Evolutionary conservation across 2,329 filamentous ascomycete genomes (phyloP).

Genomic region (Sclerotinia trifoliorum): DNA sequence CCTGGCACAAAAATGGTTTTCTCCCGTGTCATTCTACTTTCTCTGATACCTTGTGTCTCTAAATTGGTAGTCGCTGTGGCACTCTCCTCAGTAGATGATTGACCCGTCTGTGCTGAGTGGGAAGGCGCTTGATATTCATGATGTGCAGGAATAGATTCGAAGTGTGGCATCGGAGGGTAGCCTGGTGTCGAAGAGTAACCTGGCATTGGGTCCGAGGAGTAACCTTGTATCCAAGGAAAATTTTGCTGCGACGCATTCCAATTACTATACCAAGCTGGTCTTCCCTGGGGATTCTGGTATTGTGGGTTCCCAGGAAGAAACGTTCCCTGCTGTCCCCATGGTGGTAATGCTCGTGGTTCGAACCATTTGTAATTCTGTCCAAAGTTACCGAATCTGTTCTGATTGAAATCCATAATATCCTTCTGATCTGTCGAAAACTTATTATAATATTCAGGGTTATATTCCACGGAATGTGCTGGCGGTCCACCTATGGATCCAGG

Average conservation of each 20-base stretch:
- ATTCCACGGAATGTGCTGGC: background rate
- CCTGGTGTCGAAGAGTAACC: background rate
- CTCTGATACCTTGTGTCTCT: slow-evolving; percentile 14
- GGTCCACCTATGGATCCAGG: background rate
- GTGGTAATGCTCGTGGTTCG: background rate
- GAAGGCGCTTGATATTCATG: background rate
- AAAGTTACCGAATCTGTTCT: background rate
- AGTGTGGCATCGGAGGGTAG: background rate
- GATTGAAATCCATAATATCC: background rate
- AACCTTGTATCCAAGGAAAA: background rate
- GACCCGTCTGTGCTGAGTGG: background rate
- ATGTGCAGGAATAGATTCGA: background rate
- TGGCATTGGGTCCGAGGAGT: background rate
- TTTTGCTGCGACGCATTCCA: slow-evolving; percentile 8
- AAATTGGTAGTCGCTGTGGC: too few relatives aligned
- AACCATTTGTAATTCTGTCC: background rate
- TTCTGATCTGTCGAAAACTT: background rate
- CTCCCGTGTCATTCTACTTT: slow-evolving; percentile 21
- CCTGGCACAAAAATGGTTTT: slow-evolving; percentile 19
- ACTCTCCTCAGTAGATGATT: background rate
- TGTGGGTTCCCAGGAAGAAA: background rate
- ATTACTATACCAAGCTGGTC: background rate
- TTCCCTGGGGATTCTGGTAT: background rate
- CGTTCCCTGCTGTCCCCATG: background rate
- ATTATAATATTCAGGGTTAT: background rate